Base-by-base conservation (phyloP, 176 grass and related monocot genomes). In the Poa pratensis region DNA sequence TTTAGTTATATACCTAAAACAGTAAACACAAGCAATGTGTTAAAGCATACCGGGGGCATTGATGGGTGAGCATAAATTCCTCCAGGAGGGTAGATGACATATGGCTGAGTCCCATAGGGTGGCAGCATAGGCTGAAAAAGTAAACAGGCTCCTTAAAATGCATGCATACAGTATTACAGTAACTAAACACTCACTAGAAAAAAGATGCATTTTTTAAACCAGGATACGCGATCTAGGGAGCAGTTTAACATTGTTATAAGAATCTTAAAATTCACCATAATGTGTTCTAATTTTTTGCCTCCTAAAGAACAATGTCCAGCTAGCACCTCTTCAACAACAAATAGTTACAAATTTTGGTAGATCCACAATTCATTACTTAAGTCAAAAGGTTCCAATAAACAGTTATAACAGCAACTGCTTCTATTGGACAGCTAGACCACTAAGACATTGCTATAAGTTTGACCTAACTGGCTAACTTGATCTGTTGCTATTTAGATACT, bases 11-110 rank as follows among this genome's bases (percentile, higher is more conserved):
- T 62, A 54, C 14, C 52, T 68, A 77, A 64, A 85, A 61, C 22
- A 77, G 43, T 68, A 82, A 80, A 61, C 22, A 61, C 46, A 27
- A 84, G n/a, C 24, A 61, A 85, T 14, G 19, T 86, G 79, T 24
- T 83, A 57, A 50, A 86, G 73, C 81, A 60, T 96, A 99, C 96
- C 24, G 76, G 94, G 50, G 94, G 90, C 88, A 99, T 91, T 53
- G 96, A 92, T 72, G 94, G 90, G 76, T 96, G 96, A 89, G 94
- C 88, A 92, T 99, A 99, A 72, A 99, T 85, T 58, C 90, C 92
- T 79, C 91, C 89, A 84, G 94, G 94, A 81, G 96, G 91, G 86
- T 99, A 99, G 90, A 94, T 96, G 78, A 96, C 81, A 89, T 92
- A 99, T 79, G 91, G 90, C 27, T 86, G 84, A 76, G 90, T 95